phyloP scores from a whole-genome alignment of 148 eudicot genomes.

The Fagopyrum tataricum region DNA sequence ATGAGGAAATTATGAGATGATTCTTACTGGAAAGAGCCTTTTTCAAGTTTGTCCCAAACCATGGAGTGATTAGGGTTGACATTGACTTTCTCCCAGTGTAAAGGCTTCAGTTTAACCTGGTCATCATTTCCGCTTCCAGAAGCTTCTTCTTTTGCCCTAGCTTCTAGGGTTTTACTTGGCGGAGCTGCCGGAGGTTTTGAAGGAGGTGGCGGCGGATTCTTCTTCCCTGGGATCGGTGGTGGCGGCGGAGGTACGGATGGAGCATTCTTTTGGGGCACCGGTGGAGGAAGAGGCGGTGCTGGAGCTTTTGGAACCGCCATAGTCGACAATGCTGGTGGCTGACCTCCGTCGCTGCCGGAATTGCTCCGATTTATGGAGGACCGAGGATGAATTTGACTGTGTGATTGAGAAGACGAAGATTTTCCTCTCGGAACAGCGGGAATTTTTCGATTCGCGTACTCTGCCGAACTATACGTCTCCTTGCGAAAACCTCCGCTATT shows the following conservation, averaged over 20 bases:
- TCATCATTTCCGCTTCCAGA: constrained; percentile 1
- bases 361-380: background rate
- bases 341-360: background rate
- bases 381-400: background rate
- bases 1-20: background rate
- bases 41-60: background rate
- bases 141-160: background rate
- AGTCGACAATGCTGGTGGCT: background rate
- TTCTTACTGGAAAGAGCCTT: constrained; percentile 9
- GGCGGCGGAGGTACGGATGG: background rate
- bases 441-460: background rate
- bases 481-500: background rate
- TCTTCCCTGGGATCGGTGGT: background rate
- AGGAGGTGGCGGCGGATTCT: constrained; percentile 4
- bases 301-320: background rate
- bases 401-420: background rate
- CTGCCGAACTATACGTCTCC: constrained; percentile 1
- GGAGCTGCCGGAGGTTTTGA: background rate
- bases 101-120: constrained; percentile 3
- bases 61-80: background rate
- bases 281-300: background rate
- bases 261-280: background rate
- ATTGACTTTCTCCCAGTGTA: constrained; percentile 5
- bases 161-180: background rate
- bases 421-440: background rate